These are phyloP conservation scores for Apiospora phragmitis DNA, from an alignment of 2,329 filamentous ascomycete genomes.

Conservation along the genomic window DNA sequence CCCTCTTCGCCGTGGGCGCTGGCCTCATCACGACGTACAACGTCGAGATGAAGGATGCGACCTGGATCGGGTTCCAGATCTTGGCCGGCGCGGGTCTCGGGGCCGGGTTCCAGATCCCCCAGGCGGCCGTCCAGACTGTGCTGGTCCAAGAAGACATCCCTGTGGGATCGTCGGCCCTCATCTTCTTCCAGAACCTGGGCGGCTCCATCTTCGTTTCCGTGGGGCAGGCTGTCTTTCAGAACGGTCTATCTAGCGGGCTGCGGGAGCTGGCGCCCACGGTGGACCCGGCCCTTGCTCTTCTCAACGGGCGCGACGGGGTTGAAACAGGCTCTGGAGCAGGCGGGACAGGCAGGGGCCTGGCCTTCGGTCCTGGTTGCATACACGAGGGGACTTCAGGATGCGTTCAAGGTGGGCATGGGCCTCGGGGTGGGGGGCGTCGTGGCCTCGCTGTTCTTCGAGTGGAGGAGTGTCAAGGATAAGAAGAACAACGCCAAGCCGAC, in stretches of 20 bases:
- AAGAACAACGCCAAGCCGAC: background rate
- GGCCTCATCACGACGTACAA: conserved; percentile 53
- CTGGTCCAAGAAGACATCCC: conserved; percentile 48
- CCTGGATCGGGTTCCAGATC: conserved; percentile 61
- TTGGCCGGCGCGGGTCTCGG: conserved; percentile 52
- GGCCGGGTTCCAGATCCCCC: conserved; percentile 43
- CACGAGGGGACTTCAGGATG: background rate
- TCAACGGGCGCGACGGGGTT: background rate
- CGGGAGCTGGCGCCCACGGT: background rate
- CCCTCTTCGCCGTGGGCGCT: conserved; percentile 42
- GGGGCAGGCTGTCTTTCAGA: conserved; percentile 67
- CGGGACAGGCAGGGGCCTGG: background rate
- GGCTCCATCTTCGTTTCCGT: conserved; percentile 65
- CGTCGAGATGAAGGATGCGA: conserved; percentile 28
- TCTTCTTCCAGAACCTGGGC: conserved; percentile 64
- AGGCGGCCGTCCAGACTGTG: conserved; percentile 51
- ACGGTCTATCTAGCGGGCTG: conserved; percentile 43
- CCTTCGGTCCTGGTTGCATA: background rate
- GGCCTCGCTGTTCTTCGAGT: conserved; percentile 1
- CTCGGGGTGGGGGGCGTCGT: background rate
- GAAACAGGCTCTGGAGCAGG: background rate
- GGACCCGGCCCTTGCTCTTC: background rate
- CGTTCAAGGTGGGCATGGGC: background rate
- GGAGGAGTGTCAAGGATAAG: background rate
- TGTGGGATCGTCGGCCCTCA: conserved; percentile 47